Evolutionary conservation across 345 rosid species (phyloP).

Genomic region (Boechera divaricarpa): DNA sequence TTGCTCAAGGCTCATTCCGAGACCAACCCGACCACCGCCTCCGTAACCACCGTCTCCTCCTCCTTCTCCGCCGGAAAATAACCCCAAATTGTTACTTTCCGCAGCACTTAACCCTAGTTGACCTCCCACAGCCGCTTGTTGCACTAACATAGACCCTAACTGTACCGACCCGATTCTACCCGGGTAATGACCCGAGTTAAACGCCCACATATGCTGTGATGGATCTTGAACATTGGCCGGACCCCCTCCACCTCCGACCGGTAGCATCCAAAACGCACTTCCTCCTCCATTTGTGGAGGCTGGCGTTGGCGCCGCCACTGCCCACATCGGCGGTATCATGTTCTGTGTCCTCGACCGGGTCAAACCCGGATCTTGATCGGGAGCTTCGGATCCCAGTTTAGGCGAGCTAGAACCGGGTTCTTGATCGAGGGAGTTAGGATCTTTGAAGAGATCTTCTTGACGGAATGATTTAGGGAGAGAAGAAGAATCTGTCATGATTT

Average conservation of each 20-base stretch:
- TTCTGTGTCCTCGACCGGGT: conserved; percentile 39
- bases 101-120: conserved; percentile 56
- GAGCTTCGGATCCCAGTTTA: conserved; percentile 42
- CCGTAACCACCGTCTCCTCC: conserved; percentile 32
- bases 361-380: conserved; percentile 50
- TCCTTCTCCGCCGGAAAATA: conserved; percentile 35
- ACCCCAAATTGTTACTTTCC: conserved; percentile 51
- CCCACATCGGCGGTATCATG: conserved; percentile 53
- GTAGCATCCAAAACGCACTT: conserved; percentile 73
- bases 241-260: conserved; percentile 54
- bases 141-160: conserved; percentile 63
- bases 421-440: conserved; percentile 17
- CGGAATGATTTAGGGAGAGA: conserved; percentile 18
- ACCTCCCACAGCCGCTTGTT: conserved; percentile 51
- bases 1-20: conserved; percentile 63
- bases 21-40: conserved; percentile 45
- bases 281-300: conserved; percentile 55
- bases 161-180: conserved; percentile 56
- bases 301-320: conserved; percentile 67
- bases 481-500: conserved; percentile 11
- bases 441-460: conserved; percentile 35
- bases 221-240: conserved; percentile 41
- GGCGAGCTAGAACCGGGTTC: conserved; percentile 36
- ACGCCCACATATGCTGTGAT: conserved; percentile 63
- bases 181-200: conserved; percentile 51